Conservation (phyloP, 257 asterid genomes). For the Vinca minor region DNA sequence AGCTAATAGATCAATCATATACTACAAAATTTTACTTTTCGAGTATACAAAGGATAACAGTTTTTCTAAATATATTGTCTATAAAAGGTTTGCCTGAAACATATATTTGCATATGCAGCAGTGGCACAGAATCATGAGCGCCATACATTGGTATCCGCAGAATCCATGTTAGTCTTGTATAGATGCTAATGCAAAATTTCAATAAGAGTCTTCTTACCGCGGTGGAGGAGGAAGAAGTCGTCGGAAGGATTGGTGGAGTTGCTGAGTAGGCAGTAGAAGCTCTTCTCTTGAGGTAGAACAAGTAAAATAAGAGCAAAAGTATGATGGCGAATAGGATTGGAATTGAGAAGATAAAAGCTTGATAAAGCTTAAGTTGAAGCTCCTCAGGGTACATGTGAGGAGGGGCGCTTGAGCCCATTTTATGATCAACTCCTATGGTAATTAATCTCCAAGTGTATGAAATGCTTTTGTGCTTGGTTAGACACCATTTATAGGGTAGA, state of each 20-base stretch:
- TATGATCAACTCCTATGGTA: background rate
- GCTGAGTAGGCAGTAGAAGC: constrained; percentile 25
- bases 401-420: constrained; percentile 26
- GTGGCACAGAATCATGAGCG: too few relatives aligned
- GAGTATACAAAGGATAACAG: background rate
- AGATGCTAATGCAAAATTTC: background rate
- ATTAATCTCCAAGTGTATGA: background rate
- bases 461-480: background rate
- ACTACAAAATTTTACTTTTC: background rate
- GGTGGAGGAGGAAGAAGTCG: constrained; percentile 5
- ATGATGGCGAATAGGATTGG: constrained; percentile 75
- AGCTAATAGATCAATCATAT: background rate
- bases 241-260: constrained; percentile 21
- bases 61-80: background rate
- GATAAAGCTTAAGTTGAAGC: constrained; percentile 70
- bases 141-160: background rate
- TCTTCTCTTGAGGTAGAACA: constrained; percentile 76
- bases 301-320: constrained; percentile 58
- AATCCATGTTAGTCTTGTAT: background rate
- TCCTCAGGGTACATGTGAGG: constrained; percentile 47
- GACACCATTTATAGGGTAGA: background rate
- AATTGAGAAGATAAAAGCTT: constrained; percentile 75
- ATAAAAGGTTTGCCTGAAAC: background rate
- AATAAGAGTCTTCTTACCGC: constrained; percentile 26
- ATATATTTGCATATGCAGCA: background rate